phyloP scores from a whole-genome alignment of 805 yeast genomes.

The Ogataea nakhonphanomensis region DNA sequence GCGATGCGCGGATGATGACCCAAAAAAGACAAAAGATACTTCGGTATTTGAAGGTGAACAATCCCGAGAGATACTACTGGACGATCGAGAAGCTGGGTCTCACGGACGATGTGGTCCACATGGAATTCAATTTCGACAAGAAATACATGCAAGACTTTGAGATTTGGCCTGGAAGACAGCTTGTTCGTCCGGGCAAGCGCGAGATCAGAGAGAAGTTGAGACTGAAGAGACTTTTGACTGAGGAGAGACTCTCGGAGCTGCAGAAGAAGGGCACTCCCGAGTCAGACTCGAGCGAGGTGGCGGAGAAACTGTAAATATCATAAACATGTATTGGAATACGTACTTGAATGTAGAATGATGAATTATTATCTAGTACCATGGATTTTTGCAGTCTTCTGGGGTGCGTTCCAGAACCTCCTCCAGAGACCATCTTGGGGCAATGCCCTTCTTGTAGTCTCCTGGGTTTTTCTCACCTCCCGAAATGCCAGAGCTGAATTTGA shows the following conservation, averaged over 20 bases:
- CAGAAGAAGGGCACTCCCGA: neutral
- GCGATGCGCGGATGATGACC: slow-evolving; percentile 74
- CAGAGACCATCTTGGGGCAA: slow-evolving; percentile 69
- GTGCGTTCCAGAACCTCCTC: slow-evolving; percentile 74
- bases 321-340: neutral
- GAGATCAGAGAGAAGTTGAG: slow-evolving; percentile 45
- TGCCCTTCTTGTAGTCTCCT: slow-evolving; percentile 52
- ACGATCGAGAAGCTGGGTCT: slow-evolving; percentile 84
- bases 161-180: slow-evolving; percentile 70
- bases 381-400: slow-evolving; percentile 54
- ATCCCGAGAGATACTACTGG: slow-evolving; percentile 82
- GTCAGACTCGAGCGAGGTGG: neutral
- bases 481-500: slow-evolving; percentile 74
- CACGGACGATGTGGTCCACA: slow-evolving; percentile 70
- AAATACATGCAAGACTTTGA: slow-evolving; percentile 74
- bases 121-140: slow-evolving; percentile 79
- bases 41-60: slow-evolving; percentile 74
- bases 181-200: slow-evolving; percentile 55
- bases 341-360: slow-evolving; percentile 1
- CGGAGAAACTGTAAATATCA: slow-evolving; percentile 7
- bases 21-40: slow-evolving; percentile 85
- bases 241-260: slow-evolving; percentile 5
- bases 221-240: slow-evolving; percentile 35
- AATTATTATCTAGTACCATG: slow-evolving; percentile 16
- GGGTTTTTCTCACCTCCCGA: slow-evolving; percentile 58